These are phyloP conservation scores for Claviceps humidiphila DNA, from an alignment of 2,329 filamentous ascomycete species.

Conservation along the genomic window DNA sequence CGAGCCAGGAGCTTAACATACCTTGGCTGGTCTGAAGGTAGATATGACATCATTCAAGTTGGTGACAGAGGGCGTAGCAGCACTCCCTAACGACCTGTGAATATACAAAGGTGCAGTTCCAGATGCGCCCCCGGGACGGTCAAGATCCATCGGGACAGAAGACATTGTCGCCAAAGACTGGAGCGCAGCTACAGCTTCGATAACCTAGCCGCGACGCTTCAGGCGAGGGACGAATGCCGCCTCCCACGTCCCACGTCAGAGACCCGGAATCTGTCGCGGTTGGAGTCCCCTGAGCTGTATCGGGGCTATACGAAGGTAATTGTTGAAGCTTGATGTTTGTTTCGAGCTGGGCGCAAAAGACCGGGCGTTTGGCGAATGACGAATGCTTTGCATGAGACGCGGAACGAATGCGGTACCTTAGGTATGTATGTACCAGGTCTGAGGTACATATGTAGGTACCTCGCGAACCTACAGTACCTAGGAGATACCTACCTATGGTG, in stretches of 20 bases:
- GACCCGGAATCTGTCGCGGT: neutral
- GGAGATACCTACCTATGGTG: no score
- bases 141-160: constrained; percentile 45
- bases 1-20: constrained; percentile 22
- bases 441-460: no score
- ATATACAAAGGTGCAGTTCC: constrained; percentile 36
- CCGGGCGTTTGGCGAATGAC: no score
- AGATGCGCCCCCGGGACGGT: constrained; percentile 28
- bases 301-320: no score
- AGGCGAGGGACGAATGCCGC: neutral
- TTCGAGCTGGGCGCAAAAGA: no score
- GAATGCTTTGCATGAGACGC: no score
- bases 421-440: no score
- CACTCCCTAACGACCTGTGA: constrained; percentile 28
- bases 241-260: neutral
- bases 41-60: constrained; percentile 68
- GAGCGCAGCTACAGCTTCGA: neutral
- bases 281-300: neutral
- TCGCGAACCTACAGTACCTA: no score
- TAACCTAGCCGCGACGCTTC: no score
- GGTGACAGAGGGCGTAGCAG: constrained; percentile 33
- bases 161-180: constrained; percentile 24
- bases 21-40: constrained; percentile 68
- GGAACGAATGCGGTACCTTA: no score
- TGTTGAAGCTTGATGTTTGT: no score